phyloP scores from a whole-genome alignment of 495 filamentous ascomycete species.

The Rostrohypoxylon terebratum region DNA sequence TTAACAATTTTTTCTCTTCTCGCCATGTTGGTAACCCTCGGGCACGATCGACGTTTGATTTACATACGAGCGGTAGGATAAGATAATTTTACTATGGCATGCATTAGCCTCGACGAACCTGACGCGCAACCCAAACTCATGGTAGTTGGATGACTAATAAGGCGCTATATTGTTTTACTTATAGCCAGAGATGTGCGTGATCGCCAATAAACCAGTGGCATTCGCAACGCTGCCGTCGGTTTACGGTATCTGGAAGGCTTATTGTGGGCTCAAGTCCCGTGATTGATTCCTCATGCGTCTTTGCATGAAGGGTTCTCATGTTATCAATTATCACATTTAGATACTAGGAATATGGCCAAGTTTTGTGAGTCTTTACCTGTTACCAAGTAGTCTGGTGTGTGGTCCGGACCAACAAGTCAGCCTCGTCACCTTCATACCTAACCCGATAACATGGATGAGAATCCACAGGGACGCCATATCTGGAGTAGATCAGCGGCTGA shows the following conservation, averaged over 20 bases:
- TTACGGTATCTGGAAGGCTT: conserved; percentile 16
- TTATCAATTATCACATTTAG: background rate
- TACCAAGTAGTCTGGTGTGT: conserved; percentile 10
- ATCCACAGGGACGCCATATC: conserved; percentile 28
- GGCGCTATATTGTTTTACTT: conserved; percentile 1
- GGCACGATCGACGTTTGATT: conserved; percentile 35
- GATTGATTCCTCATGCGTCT: conserved; percentile 41
- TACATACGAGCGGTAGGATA: conserved; percentile 4
- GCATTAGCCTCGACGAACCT: background rate
- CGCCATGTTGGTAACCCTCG: conserved; percentile 7
- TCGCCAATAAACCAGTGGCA: conserved; percentile 6
- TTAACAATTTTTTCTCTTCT: conserved; percentile 11
- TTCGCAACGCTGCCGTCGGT: conserved; percentile 9
- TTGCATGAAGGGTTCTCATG: conserved; percentile 29
- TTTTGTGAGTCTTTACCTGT: conserved; percentile 20
- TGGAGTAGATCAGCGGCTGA: conserved; percentile 39
- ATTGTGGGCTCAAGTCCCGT: conserved; percentile 33
- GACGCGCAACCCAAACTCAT: background rate
- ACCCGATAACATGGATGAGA: conserved; percentile 34
- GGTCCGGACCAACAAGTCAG: conserved; percentile 39
- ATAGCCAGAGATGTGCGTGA: conserved; percentile 24
- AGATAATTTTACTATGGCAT: background rate
- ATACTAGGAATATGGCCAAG: background rate
- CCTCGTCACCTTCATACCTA: conserved; percentile 24
- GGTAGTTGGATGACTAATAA: conserved; percentile 19